A percentile compares a stretch with the other conserved stretches of the same genome.
Conservation (phyloP, 106 monocot species). For the Dioscorea dumetorum region DNA sequence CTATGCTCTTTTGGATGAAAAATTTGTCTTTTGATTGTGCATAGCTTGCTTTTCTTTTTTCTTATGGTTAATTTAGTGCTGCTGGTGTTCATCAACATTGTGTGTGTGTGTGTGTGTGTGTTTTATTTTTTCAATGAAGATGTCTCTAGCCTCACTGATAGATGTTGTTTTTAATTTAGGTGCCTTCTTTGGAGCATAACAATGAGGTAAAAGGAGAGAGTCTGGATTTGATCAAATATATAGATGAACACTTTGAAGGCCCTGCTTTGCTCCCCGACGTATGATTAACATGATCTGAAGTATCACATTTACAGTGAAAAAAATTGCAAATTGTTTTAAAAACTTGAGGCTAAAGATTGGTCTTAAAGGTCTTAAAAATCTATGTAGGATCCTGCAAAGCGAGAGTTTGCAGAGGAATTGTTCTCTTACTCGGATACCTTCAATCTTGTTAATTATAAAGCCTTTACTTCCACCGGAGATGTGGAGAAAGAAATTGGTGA, state of each 20-base stretch:
- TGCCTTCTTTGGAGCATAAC: conserved; percentile 70
- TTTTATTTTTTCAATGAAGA: neutral
- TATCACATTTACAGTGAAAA: conserved; percentile 5
- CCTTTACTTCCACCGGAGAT: conserved; percentile 41
- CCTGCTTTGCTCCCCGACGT: conserved; percentile 59
- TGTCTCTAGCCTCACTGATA: neutral
- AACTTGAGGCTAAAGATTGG: neutral
- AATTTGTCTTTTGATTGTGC: no score
- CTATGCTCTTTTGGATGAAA: no score
- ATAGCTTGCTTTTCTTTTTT: neutral
- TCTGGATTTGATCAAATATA: conserved; percentile 60
- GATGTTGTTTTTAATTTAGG: conserved; percentile 16
- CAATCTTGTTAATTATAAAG: conserved; percentile 18
- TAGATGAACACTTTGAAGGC: conserved; percentile 62
- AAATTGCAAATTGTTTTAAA: neutral
- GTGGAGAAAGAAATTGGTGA: conserved; percentile 57
- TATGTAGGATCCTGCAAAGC: conserved; percentile 65
- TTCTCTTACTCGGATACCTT: conserved; percentile 57
- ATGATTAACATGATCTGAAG: conserved; percentile 7
- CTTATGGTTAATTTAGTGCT: neutral
- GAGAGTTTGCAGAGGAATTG: conserved; percentile 69
- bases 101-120: conserved; percentile 3
- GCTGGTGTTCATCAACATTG: neutral
- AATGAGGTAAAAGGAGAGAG: conserved; percentile 72
- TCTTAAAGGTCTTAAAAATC: conserved; percentile 44